Evolutionary conservation across 257 asterid species (phyloP), one percentile per base, ranked within the genome.

Genomic region (Solanum megistacrolobum): DNA sequence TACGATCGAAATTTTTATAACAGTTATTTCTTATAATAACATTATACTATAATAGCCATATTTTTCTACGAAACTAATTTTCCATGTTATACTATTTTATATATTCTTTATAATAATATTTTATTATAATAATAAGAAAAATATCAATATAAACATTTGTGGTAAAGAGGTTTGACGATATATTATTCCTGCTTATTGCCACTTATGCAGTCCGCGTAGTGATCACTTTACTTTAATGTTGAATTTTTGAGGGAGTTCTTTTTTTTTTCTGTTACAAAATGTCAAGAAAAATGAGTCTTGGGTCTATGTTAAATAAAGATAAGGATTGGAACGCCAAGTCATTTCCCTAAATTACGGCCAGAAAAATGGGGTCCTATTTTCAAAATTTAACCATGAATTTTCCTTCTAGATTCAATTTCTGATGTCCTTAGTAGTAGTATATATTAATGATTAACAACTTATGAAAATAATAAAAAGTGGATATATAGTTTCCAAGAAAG

Each of bases 131-230:
- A 27, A 27, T 5, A 11, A 29, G 2, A 29, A 14, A 29, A 13
- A 13, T 29, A 29, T 29, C 1, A 9, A 4, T 2, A 13, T 9
- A 13, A 69, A 69, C 0, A 14, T 6, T 68, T 29, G 2, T 6
- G 6, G 4, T 27, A 29, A 1, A 31, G 21, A 71, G 10, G 2
- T 68, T 68, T 3, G 5, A 27, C 9, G 3, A 14, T 68, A 7
- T 68, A 71, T 31, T 31, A 5, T 31, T 31, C 39, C 39, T 71
- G 84, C 87, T 60, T 90, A 91, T 89, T 85, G 46, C 87, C 85
- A 85, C 85, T 72, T 75, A 83, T 31, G 52, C 83, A 48, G 29
- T 48, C 86, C 14, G 21, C 2, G 16, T 55, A 29, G 5, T 32
- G 60, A 48, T 31, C 71, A 18, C 86, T 83, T 66, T 52, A 29